A percentile compares a stretch with the other conserved stretches of the same genome.
phyloP scores from a whole-genome alignment of 148 eudicot genomes.

The Rhododendron mucronatum region DNA sequence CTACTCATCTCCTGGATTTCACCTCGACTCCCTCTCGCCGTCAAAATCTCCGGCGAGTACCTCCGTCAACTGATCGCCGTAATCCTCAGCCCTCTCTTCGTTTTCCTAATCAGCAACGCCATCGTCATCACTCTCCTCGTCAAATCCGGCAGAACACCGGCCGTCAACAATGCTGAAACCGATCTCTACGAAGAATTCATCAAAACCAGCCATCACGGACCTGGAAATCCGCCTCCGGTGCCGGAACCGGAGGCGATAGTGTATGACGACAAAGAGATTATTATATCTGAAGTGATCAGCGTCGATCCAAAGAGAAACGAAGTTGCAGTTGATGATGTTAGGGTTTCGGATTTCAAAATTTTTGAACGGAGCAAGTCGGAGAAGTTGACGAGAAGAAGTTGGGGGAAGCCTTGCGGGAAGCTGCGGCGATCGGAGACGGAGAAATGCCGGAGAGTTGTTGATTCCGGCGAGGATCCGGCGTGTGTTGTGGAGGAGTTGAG shows the following conservation, averaged over 20 bases:
- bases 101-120: slow-evolving; percentile 62
- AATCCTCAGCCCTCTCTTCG: slow-evolving; percentile 47
- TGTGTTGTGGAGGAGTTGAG: slow-evolving; percentile 44
- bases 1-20: slow-evolving; percentile 54
- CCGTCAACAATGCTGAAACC: slow-evolving; percentile 21
- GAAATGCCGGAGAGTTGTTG: slow-evolving; percentile 20
- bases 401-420: slow-evolving; percentile 13
- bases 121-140: slow-evolving; percentile 61
- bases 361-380: slow-evolving; percentile 50
- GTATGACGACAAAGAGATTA: slow-evolving; percentile 60
- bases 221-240: slow-evolving; percentile 1
- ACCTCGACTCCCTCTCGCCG: slow-evolving; percentile 51
- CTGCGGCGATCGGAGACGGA: slow-evolving; percentile 64
- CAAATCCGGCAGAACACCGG: slow-evolving; percentile 46
- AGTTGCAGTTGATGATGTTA: not conserved
- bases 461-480: slow-evolving; percentile 20
- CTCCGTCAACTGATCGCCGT: slow-evolving; percentile 29
- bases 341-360: slow-evolving; percentile 4
- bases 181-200: slow-evolving; percentile 34
- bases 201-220: not conserved
- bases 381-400: slow-evolving; percentile 11
- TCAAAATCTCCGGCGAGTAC: slow-evolving; percentile 51
- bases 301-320: not conserved
- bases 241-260: slow-evolving; percentile 33
- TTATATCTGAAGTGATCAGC: slow-evolving; percentile 41